Evolutionary conservation across 2,329 filamentous ascomycete genomes (phyloP).

Genomic region (Nannizzia gypsea): DNA sequence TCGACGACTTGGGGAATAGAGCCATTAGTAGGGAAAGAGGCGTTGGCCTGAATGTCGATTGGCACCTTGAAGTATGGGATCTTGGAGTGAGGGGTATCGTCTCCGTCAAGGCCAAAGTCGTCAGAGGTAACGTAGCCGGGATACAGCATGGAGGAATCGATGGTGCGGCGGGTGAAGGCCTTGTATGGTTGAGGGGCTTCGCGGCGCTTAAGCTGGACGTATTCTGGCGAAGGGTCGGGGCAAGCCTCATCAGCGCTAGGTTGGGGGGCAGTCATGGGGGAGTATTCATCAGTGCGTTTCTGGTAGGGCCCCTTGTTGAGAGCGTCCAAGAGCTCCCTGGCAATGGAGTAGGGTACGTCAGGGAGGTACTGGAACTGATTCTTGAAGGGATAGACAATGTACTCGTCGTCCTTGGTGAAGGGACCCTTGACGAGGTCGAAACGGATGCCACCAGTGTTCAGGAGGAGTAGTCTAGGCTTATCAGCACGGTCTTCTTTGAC

Average conservation of each 20-base stretch:
- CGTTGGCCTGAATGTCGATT: slow-evolving; percentile 25
- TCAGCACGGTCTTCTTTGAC: slow-evolving; percentile 40
- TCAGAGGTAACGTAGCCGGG: slow-evolving; percentile 24
- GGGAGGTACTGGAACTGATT: slow-evolving; percentile 23
- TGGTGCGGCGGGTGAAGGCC: slow-evolving; percentile 20
- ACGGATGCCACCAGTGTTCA: slow-evolving; percentile 49
- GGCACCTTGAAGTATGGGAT: slow-evolving; percentile 18
- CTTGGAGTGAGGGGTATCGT: slow-evolving; percentile 23
- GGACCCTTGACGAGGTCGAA: slow-evolving; percentile 53
- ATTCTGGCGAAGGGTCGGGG: slow-evolving; percentile 13
- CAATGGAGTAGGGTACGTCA: slow-evolving; percentile 22
- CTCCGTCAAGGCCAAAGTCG: slow-evolving; percentile 25
- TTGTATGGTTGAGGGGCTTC: slow-evolving; percentile 9
- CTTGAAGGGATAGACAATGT: slow-evolving; percentile 20
- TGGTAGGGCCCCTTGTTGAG: slow-evolving; percentile 21
- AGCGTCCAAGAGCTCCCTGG: slow-evolving; percentile 19
- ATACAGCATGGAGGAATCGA: slow-evolving; percentile 9
- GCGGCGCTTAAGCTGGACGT: neutral
- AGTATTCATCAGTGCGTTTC: slow-evolving; percentile 16
- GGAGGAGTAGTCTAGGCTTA: slow-evolving; percentile 45
- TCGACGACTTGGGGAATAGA: slow-evolving; percentile 17
- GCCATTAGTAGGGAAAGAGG: slow-evolving; percentile 18
- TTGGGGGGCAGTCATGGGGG: neutral
- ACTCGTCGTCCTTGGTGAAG: slow-evolving; percentile 40
- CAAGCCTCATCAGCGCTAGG: slow-evolving; percentile 10